Evolutionary conservation across 345 rosid species (phyloP), one percentile per base, ranked within the genome.

Genomic region (Excoecaria cochinchinensis): DNA sequence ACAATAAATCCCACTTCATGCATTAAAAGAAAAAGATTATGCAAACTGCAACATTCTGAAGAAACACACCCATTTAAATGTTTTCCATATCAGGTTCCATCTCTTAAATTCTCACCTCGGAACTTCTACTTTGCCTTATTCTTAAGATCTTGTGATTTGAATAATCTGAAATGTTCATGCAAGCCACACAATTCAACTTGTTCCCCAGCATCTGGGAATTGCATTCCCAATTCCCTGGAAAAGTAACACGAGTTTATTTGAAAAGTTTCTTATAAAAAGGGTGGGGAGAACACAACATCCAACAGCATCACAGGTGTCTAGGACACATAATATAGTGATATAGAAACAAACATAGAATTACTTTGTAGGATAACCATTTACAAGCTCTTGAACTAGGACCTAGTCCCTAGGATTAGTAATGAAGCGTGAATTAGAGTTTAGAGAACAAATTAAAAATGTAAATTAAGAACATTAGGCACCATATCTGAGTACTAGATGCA

Each of bases 171-270:
- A 67, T 56, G 72, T 51, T 59, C 38, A 60, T 60, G 38, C 31
- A 46, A 17, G 40, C 38, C 65, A 4, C 36, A 14, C 59, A 70
- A n/a, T 77, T 73, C 69, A 52, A 47, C 56, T 75, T 73, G 74
- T 80, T 72, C 70, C 57, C 44, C 46, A 69, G 74, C 79, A 75
- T 81, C 64, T 63, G 80, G 77, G 78, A 78, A 74, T 74, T 77
- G 75, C 74, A 84, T 76, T 78, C 82, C 76, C 78, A 67, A 65
- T 82, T 82, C 72, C 79, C 92, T 87, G 80, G 64, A 63, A 76
- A 70, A 64, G 48, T 73, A 55, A 22, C 39, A 51, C 61, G 3
- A 24, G 44, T 74, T 46, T 64, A 58, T 22, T 10, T 65, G 65
- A 52, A 61, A 71, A n/a, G 44, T 11, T 48, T 44, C 6, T 6